Conservation (phyloP, 306 rosid genomes). For the Pueraria montana region DNA sequence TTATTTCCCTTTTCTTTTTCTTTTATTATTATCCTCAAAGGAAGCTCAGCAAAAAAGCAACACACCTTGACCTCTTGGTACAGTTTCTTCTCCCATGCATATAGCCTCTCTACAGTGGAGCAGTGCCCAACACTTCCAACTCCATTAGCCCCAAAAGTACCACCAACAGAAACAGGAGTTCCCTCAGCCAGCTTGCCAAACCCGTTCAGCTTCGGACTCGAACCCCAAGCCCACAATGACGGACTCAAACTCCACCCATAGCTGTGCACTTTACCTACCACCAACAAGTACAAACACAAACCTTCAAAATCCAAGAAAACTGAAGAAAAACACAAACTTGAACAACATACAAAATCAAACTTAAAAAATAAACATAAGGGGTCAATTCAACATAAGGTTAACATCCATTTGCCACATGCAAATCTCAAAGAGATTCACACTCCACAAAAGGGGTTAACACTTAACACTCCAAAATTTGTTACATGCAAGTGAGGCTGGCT, state of each 20-base stretch:
- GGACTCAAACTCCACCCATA: slow-evolving; percentile 81
- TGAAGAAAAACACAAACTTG: slow-evolving; percentile 1
- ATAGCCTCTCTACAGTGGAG: slow-evolving; percentile 87
- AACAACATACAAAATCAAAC: background rate
- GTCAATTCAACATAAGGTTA: background rate
- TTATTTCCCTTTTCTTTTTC: slow-evolving; percentile 23
- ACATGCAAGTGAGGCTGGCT: slow-evolving; percentile 43
- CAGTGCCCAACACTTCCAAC: slow-evolving; percentile 68
- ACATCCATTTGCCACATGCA: background rate
- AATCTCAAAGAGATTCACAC: slow-evolving; percentile 11
- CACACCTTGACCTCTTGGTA: slow-evolving; percentile 91
- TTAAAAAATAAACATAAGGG: background rate
- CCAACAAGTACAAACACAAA: slow-evolving; percentile 13
- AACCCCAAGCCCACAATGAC: slow-evolving; percentile 77
- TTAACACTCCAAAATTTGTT: background rate
- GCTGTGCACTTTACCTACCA: slow-evolving; percentile 73
- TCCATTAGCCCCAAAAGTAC: slow-evolving; percentile 55
- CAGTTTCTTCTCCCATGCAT: slow-evolving; percentile 96
- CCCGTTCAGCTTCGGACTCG: slow-evolving; percentile 66
- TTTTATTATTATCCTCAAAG: slow-evolving; percentile 37
- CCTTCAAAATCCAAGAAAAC: slow-evolving; percentile 35
- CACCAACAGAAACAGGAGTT: slow-evolving; percentile 48
- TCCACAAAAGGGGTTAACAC: background rate
- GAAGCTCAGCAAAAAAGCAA: slow-evolving; percentile 16
- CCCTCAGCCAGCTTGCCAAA: slow-evolving; percentile 65